Percentiles rank a stretch among this genome's conserved stretches.
Conservation (phyloP, 352 stramenopile species). For the Globisporangium paroecandrum region DNA sequence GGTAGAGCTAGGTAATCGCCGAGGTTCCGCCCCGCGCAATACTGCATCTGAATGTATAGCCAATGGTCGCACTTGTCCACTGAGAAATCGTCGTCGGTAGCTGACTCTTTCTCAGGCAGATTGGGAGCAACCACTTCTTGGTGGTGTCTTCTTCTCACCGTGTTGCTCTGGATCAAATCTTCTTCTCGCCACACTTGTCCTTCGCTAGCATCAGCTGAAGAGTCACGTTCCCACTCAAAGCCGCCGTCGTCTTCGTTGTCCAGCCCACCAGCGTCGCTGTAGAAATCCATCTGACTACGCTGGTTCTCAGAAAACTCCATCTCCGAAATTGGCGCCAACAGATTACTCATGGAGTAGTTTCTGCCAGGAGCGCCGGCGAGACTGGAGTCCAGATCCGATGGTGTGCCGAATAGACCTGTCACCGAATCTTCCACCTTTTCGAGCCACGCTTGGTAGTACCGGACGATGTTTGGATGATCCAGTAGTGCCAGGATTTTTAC, state of each 20-base stretch:
- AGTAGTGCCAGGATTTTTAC: conserved; percentile 90
- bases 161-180: conserved; percentile 35
- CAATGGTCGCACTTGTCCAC: conserved; percentile 76
- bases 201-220: conserved; percentile 31
- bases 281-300: conserved; percentile 35
- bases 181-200: conserved; percentile 62
- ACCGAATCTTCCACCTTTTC: conserved; percentile 76
- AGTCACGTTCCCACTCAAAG: conserved; percentile 79
- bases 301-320: conserved; percentile 63
- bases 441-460: conserved; percentile 91
- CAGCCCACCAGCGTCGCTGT: conserved; percentile 40
- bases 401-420: conserved; percentile 18
- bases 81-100: conserved; percentile 41
- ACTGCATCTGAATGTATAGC: conserved; percentile 93
- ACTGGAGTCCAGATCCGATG: conserved; percentile 30
- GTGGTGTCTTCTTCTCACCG: not conserved
- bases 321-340: conserved; percentile 65
- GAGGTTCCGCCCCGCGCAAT: conserved; percentile 85
- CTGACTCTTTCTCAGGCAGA: conserved; percentile 13
- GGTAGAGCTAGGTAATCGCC: conserved; percentile 76
- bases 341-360: conserved; percentile 74
- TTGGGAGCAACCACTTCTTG: conserved; percentile 17
- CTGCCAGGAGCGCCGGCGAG: conserved; percentile 28
- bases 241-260: conserved; percentile 54
- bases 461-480: conserved; percentile 92